phyloP scores from a whole-genome alignment of 805 yeast genomes.

The Kodamaea kakaduensis region DNA sequence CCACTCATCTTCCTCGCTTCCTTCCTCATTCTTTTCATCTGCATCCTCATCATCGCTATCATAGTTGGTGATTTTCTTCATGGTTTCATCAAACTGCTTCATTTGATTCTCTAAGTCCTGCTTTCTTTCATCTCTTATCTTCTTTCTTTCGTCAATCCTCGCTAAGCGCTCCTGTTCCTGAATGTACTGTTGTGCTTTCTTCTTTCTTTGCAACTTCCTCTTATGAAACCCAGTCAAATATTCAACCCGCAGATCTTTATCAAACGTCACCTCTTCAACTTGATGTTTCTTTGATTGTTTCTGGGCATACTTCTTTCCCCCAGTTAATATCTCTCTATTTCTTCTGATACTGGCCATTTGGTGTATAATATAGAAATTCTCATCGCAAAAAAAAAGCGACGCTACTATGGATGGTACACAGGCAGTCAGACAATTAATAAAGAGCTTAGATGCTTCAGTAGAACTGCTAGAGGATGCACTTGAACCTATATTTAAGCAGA shows the following conservation, averaged over 20 bases:
- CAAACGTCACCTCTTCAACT: slow-evolving; percentile 82
- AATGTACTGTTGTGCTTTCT: slow-evolving; percentile 71
- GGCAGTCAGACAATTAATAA: slow-evolving; percentile 37
- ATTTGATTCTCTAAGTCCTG: slow-evolving; percentile 61
- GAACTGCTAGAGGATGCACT: slow-evolving; percentile 33
- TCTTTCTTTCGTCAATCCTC: slow-evolving; percentile 71
- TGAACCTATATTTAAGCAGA: slow-evolving; percentile 31
- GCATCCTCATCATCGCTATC: slow-evolving; percentile 29
- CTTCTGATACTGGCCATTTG: slow-evolving; percentile 25
- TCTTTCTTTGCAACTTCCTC: slow-evolving; percentile 83
- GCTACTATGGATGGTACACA: slow-evolving; percentile 44
- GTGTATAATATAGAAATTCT: not conserved
- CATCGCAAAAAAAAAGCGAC: slow-evolving; percentile 7
- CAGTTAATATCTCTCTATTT: slow-evolving; percentile 84
- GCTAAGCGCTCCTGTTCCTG: slow-evolving; percentile 75
- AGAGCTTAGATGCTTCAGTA: slow-evolving; percentile 34
- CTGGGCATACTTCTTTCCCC: slow-evolving; percentile 75
- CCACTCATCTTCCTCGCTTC: slow-evolving; percentile 7
- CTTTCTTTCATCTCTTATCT: slow-evolving; percentile 66
- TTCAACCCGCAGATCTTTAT: slow-evolving; percentile 72
- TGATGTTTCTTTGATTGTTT: slow-evolving; percentile 63
- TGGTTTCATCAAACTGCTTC: slow-evolving; percentile 50
- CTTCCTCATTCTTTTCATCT: slow-evolving; percentile 8
- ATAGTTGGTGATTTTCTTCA: slow-evolving; percentile 20
- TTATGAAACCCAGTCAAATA: slow-evolving; percentile 94